Evolutionary conservation across 129 eudicot genomes (phyloP), one percentile per base, ranked within the genome.

Genomic region (Solidago caesia): DNA sequence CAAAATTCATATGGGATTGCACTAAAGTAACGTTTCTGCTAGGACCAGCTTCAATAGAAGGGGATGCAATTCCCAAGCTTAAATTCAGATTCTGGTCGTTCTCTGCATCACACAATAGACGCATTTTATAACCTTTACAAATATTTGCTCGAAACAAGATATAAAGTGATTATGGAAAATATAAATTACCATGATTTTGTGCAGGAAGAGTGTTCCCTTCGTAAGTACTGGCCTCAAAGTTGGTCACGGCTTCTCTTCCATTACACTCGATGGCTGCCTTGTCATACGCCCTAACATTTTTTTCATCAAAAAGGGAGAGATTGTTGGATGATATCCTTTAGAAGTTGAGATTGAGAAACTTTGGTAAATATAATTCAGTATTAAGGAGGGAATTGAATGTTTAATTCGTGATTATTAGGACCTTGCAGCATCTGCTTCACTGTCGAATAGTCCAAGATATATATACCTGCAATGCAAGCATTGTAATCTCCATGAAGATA

Each of bases 371-470:
- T 7, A 57, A 52, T 9, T 49, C 66, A 79, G 75, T 61, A 68
- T 76, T 46, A 71, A 78, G 72, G 58, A 63, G 58, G 44, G 47
- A 60, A 33, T 33, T 8, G 79, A 69, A 58, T 76, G 64, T 70
- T 75, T 48, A 86, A 68, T 74, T 76, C 76, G 68, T 85, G 76
- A 82, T 77, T 79, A 68, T 80, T 71, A 84, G 62, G 74, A 90
- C 96, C 94, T 90, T 84, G 96, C 96, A 61, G 91, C 96, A 59
- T 90, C 96, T 81, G 77, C 83, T 84, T 90, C 94, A 68, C 83
- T 82, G 83, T 90, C 91, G 83, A 88, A 90, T 69, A 90, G 89
- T 71, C 96, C 96, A 81, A 90, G 89, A 85, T 89, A 89, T 44
- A 89, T 78, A 87, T 89, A 89, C 95, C 95, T 89, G 91, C 83